Percentiles rank a stretch among this genome's conserved stretches.
phyloP scores from a whole-genome alignment of 345 rosid species.

The Firmiana major region DNA sequence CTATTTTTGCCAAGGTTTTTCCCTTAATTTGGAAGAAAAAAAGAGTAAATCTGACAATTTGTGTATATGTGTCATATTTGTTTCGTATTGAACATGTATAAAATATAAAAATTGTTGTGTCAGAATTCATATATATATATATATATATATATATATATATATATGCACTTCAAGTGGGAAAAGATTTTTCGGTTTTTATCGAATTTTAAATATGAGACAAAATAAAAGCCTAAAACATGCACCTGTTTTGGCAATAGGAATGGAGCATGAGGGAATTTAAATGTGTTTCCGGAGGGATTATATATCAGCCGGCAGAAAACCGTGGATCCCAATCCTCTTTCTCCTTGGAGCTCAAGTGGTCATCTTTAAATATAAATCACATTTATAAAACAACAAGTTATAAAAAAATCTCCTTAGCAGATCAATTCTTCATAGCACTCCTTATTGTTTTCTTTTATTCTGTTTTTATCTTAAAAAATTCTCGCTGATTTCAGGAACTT shows the following conservation, averaged over 20 bases:
- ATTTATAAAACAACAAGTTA: constrained; percentile 17
- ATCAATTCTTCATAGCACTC: constrained; percentile 56
- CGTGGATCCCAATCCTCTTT: constrained; percentile 35
- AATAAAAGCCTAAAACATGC: background rate
- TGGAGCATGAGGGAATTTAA: constrained; percentile 64
- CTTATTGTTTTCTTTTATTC: constrained; percentile 33
- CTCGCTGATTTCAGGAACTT: background rate
- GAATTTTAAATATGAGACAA: too few species aligned
- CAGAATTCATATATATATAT: too few species aligned
- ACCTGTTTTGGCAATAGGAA: constrained; percentile 30
- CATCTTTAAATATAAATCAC: constrained; percentile 34
- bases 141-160: too few species aligned
- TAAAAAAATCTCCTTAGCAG: constrained; percentile 40
- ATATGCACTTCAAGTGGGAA: too few species aligned
- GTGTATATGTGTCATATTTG: too few species aligned
- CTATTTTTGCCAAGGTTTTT: too few species aligned
- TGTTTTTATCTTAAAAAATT: constrained; percentile 10
- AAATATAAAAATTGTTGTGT: too few species aligned
- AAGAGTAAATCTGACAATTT: too few species aligned
- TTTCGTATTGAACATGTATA: too few species aligned
- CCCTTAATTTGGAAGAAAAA: too few species aligned
- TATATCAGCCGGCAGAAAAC: constrained; percentile 32
- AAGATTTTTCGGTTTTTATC: too few species aligned
- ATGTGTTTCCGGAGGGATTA: constrained; percentile 43
- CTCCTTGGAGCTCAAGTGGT: constrained; percentile 64